Evolutionary conservation across 1,139 yeast genomes (phyloP).

Genomic region (Zygoascus sp.): DNA sequence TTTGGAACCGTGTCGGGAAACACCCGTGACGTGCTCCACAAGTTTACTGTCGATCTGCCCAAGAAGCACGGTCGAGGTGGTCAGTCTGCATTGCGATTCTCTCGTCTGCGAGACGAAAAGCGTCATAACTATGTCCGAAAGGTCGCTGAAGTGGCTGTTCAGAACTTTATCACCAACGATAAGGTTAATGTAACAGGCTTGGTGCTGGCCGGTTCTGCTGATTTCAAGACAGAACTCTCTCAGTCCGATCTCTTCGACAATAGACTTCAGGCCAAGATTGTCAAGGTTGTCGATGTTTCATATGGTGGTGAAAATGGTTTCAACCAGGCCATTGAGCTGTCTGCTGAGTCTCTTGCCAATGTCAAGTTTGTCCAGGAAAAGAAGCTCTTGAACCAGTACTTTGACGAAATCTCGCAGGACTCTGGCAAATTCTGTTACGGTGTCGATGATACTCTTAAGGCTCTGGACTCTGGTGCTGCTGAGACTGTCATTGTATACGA

Average conservation of each 20-base stretch:
- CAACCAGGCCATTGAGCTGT: slow-evolving; percentile 95
- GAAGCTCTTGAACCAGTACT: slow-evolving; percentile 85
- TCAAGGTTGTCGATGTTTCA: slow-evolving; percentile 91
- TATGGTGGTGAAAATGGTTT: slow-evolving; percentile 99
- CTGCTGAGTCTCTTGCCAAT: slow-evolving; percentile 93
- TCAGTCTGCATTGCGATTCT: slow-evolving; percentile 98
- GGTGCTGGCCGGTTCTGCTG: slow-evolving; percentile 97
- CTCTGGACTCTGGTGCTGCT: slow-evolving; percentile 92
- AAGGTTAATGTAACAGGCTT: slow-evolving; percentile 92
- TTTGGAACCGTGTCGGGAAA: slow-evolving; percentile 97
- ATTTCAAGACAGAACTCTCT: slow-evolving; percentile 89
- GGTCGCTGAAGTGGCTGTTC: slow-evolving; percentile 97
- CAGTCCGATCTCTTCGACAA: slow-evolving; percentile 89
- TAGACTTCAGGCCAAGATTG: slow-evolving; percentile 81
- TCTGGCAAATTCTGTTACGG: slow-evolving; percentile 97
- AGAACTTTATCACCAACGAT: slow-evolving; percentile 87
- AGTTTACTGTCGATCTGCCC: slow-evolving; percentile 95
- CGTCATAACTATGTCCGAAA: slow-evolving; percentile 97
- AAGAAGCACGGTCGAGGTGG: slow-evolving; percentile 99
- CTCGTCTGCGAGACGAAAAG: slow-evolving; percentile 97
- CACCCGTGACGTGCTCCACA: slow-evolving; percentile 92
- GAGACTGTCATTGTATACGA: slow-evolving; percentile 90
- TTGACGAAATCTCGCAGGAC: slow-evolving; percentile 96
- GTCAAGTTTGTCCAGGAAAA: slow-evolving; percentile 97
- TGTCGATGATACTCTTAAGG: slow-evolving; percentile 92